Evolutionary conservation across 176 grass and related monocot species (phyloP).

Genomic region (Aegilops sharonensis): DNA sequence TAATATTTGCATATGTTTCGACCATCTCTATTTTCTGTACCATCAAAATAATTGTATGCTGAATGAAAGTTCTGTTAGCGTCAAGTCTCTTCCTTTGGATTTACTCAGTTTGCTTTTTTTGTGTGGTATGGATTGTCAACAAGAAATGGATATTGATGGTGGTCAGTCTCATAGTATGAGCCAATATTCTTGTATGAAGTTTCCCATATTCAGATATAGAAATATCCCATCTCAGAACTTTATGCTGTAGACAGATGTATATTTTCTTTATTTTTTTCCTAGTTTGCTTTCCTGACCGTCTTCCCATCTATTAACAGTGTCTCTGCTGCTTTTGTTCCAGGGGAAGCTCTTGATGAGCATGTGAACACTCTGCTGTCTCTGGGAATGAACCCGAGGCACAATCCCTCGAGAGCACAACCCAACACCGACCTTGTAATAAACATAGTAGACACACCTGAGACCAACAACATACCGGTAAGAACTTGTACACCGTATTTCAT

Average conservation of each 20-base stretch:
- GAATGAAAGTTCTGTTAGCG: constrained; percentile 4
- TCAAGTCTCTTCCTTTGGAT: not conserved
- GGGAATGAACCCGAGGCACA: constrained; percentile 40
- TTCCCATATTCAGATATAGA: constrained; percentile 4
- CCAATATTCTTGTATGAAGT: not conserved
- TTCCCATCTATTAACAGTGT: constrained; percentile 5
- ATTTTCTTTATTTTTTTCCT: not conserved
- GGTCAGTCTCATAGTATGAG: not conserved
- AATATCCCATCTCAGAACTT: not conserved
- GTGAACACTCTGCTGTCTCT: constrained; percentile 50
- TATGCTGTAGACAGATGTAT: not conserved
- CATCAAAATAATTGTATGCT: not conserved
- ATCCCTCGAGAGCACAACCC: not conserved
- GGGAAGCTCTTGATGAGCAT: constrained; percentile 50
- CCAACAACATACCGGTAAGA: constrained; percentile 6
- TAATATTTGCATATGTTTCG: not conserved
- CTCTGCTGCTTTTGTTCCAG: constrained; percentile 29
- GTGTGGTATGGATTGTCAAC: not conserved
- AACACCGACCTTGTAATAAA: constrained; percentile 22
- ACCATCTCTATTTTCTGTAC: not conserved
- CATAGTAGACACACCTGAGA: constrained; percentile 26
- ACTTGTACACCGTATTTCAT: not conserved
- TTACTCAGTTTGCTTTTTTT: not conserved
- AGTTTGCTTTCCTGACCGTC: not conserved
- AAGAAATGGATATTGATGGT: not conserved